Evolutionary conservation across 352 stramenopile species (phyloP), one percentile per base, ranked within the genome.

Genomic region (Aphanomyces euteiches): DNA sequence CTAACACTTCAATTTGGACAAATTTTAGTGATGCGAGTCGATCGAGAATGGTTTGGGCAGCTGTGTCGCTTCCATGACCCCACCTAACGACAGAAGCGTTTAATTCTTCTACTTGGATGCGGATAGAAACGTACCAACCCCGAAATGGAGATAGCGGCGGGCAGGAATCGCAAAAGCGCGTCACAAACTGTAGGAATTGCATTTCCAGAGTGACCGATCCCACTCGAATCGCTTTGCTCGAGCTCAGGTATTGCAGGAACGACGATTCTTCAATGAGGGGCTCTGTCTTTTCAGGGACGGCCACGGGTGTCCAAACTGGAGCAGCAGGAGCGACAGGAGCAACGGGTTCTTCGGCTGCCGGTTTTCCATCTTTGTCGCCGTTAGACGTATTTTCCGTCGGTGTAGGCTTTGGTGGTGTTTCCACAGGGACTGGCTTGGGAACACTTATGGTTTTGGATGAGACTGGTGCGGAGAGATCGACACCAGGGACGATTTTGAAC

Each of bases 141-240:
- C 50, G 50, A 58, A 58, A 58, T 34, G 50, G n/a, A n/a, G 50
- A n/a, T 19, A 58, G n/a, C 50, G 50, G 50, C 8, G 50, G 37
- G n/a, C 28, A 58, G 8, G 50, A 38, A 34, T 58, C 50, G 50
- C 37, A 34, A 19, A 58, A 58, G 50, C 50, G 50, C 50, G 28
- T 8, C 7, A 58, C n/a, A 58, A 58, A 34, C n/a, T n/a, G 13
- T 58, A 38, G 50, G 13, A 58, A 19, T 58, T 58, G 50, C 8
- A n/a, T 34, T 34, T 38, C 37, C 8, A 34, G 28, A 34, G n/a
- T 58, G 8, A 58, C 50, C n/a, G 50, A 58, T 34, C 50, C 50
- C 8, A 58, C 50, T 10, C 50, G 50, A 34, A 58, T 58, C n/a
- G 50, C 0, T 58, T 58, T 58, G 50, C n/a, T 58, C n/a, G 50